Percentiles rank a stretch among this genome's conserved stretches.
Evolutionary conservation across 192 early-diverging fungal genomes (phyloP).

Genomic region (Linnemannia zychae): DNA sequence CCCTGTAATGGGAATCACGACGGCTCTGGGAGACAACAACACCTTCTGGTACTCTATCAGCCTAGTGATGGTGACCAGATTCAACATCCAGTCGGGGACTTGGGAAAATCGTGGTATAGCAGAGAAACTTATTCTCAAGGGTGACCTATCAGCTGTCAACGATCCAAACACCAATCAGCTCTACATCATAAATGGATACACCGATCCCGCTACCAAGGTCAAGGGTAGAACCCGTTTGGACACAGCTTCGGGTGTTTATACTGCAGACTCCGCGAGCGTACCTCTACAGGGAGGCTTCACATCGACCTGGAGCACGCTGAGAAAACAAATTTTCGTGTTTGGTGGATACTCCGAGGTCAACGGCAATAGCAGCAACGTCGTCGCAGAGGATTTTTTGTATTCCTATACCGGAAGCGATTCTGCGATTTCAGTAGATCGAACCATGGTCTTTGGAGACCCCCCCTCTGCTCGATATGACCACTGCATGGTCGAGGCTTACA

Average conservation of each 20-base stretch:
- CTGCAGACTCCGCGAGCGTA: too few relatives aligned
- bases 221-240: background rate
- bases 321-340: too few relatives aligned
- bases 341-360: too few relatives aligned
- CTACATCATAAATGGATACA: background rate
- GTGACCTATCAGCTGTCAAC: background rate
- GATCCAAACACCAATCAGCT: background rate
- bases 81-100: background rate
- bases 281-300: too few relatives aligned
- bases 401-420: background rate
- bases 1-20: background rate
- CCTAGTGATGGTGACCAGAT: background rate
- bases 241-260: background rate
- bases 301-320: too few relatives aligned
- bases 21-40: background rate
- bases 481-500: slow-evolving; percentile 6
- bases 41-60: background rate
- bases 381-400: background rate
- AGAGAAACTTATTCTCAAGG: too few relatives aligned
- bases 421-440: background rate
- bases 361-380: background rate
- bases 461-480: background rate
- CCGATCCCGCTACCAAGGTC: background rate
- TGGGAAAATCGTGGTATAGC: background rate
- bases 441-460: background rate